Conservation (phyloP, 352 stramenopile species). For the Globisporangium uncinulatum region DNA sequence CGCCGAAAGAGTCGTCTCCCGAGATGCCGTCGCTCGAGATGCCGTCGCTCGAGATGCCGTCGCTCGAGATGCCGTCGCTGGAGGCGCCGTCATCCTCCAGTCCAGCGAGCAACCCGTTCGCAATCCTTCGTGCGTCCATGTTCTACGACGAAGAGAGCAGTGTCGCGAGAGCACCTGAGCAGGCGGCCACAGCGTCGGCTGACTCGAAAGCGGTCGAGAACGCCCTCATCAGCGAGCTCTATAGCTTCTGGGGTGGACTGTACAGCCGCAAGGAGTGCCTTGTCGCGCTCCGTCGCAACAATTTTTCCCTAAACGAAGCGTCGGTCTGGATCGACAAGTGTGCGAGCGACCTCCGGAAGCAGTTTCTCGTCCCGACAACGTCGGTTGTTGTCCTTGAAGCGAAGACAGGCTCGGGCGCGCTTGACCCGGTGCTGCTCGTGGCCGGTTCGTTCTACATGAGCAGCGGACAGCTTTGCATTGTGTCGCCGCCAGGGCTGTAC, state of each 20-base stretch:
- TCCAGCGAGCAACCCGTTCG: constrained; percentile 26
- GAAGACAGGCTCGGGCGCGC: constrained; percentile 24
- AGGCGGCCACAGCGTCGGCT: not conserved
- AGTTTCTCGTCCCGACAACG: constrained; percentile 35
- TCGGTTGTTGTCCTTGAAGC: constrained; percentile 22
- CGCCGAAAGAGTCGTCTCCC: not conserved
- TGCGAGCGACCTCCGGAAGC: constrained; percentile 34
- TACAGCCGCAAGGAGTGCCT: constrained; percentile 54
- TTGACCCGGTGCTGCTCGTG: constrained; percentile 72
- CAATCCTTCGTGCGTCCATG: constrained; percentile 25
- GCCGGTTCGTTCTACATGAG: constrained; percentile 66
- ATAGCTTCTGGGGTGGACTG: constrained; percentile 53
- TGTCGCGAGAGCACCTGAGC: not conserved
- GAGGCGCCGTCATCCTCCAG: not conserved
- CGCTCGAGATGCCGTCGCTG: not conserved
- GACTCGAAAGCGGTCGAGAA: constrained; percentile 14
- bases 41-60: not conserved
- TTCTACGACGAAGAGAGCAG: constrained; percentile 19
- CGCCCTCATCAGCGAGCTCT: constrained; percentile 33
- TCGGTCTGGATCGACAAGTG: constrained; percentile 41
- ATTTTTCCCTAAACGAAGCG: constrained; percentile 31
- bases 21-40: not conserved
- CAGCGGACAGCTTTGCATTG: constrained; percentile 49
- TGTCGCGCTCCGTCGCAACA: constrained; percentile 46
- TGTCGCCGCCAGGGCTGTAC: constrained; percentile 61